Evolutionary conservation across 768 basidiomycete species (phyloP).

Genomic region (Tylopilus sp.): DNA sequence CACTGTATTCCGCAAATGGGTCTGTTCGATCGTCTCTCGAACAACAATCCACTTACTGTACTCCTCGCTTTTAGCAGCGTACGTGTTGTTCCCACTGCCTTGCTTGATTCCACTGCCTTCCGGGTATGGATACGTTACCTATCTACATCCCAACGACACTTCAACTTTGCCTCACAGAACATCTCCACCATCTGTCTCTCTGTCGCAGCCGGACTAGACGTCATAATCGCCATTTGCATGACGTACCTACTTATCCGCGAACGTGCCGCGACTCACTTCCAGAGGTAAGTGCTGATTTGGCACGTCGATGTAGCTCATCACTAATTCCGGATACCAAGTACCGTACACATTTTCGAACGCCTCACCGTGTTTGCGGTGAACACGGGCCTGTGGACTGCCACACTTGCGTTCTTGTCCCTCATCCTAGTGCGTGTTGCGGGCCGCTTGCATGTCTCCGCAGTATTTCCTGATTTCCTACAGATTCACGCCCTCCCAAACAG

Average conservation of each 20-base stretch:
- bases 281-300: not conserved
- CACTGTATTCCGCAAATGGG: not conserved
- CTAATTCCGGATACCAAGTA: not conserved
- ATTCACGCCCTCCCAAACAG: too few species aligned
- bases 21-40: not conserved
- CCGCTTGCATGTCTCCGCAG: too few species aligned
- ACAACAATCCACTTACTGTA: not conserved
- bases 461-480: too few species aligned
- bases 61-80: not conserved
- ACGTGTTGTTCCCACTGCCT: not conserved
- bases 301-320: not conserved
- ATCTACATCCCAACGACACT: too few species aligned
- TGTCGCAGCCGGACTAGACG: slow-evolving; percentile 2
- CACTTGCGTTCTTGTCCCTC: slow-evolving; percentile 21
- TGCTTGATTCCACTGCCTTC: not conserved
- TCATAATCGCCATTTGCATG: slow-evolving; percentile 12
- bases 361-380: slow-evolving; percentile 17
- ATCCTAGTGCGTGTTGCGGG: slow-evolving; percentile 14
- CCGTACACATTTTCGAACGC: slow-evolving; percentile 3
- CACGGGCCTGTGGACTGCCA: slow-evolving; percentile 47
- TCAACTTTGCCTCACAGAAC: too few species aligned
- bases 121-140: not conserved
- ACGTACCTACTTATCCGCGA: slow-evolving; percentile 5
- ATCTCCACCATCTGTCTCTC: not conserved
- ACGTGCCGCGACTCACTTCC: not conserved